Evolutionary conservation across 768 basidiomycete genomes (phyloP).

Genomic region (Amanita thiersii): DNA sequence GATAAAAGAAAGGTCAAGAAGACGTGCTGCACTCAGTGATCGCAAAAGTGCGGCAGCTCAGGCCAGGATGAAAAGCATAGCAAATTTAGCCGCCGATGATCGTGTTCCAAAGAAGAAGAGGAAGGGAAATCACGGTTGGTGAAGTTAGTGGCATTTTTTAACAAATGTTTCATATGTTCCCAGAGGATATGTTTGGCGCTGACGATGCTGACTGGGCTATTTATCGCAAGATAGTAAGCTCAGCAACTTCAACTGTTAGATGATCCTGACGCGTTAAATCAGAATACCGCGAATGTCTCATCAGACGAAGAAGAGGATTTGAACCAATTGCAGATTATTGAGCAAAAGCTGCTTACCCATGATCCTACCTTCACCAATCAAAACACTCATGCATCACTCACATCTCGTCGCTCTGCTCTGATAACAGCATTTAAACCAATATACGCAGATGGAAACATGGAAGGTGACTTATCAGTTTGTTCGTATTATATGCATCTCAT

Average conservation of each 20-base stretch:
- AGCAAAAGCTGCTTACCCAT: slow-evolving; percentile 70
- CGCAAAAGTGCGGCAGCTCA: slow-evolving; percentile 94
- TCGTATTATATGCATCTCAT: background rate
- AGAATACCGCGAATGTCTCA: slow-evolving; percentile 67
- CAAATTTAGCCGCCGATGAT: slow-evolving; percentile 84
- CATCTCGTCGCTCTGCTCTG: slow-evolving; percentile 74
- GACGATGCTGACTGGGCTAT: slow-evolving; percentile 97
- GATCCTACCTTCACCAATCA: slow-evolving; percentile 80
- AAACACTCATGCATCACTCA: slow-evolving; percentile 75
- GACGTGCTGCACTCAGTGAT: slow-evolving; percentile 78
- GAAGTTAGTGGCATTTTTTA: background rate
- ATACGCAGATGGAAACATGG: slow-evolving; percentile 69
- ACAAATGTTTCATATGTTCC: background rate
- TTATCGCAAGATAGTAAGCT: slow-evolving; percentile 87
- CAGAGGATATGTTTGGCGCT: slow-evolving; percentile 90
- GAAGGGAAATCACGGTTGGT: slow-evolving; percentile 70
- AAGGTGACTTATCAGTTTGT: slow-evolving; percentile 28
- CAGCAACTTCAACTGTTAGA: background rate
- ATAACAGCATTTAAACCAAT: slow-evolving; percentile 78
- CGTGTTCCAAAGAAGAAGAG: slow-evolving; percentile 77
- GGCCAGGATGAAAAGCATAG: slow-evolving; percentile 93
- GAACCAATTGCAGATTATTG: slow-evolving; percentile 60
- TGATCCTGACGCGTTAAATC: background rate
- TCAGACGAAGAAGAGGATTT: slow-evolving; percentile 92
- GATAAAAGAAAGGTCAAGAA: slow-evolving; percentile 76